Base-by-base conservation (phyloP, 257 asterid genomes). In the Nicotiana tomentosiformis region DNA sequence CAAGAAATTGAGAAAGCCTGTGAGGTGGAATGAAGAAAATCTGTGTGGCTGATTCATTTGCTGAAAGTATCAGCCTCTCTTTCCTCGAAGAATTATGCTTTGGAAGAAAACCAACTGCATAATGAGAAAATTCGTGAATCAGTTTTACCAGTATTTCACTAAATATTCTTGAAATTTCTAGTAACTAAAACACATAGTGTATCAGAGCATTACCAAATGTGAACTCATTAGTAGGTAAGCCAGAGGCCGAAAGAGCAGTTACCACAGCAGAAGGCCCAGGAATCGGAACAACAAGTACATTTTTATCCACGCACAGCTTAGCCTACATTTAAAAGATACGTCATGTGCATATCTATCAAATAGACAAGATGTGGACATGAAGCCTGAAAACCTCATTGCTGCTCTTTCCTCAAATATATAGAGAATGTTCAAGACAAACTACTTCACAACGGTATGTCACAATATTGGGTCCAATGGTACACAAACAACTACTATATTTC, bases 251-350 rank as follows among this genome's bases (percentile, higher is more conserved):
- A 76, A 96, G 98, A 80, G 99, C 98, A 26, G 98, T 85, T 30
- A 96, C 86, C 82, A 89, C 82, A 87, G 99, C 98, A 87, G 98
- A 96, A 80, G 99, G 98, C 84, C 99, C 98, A 5, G 99, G 98
- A 74, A 96, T 65, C 12, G 98, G 99, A 88, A 92, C 81, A 55
- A 96, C 97, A n/a, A 87, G 91, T 86, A 96, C 90, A 81, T 86
- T 87, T 81, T 90, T 89, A 35, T 84, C 90, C 33, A 88, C 90
- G 35, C 98, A 96, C 86, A 92, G 85, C 87, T 88, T 94, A 78
- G 96, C 98, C 99, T 94, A 85, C 83, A 86, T 69, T 76, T 72
- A 70, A 80, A 89, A 84, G 64, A 56, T 43, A 76, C 15, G 16
- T 62, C 66, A 81, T 20, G 0, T 33, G 78, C 66, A 66, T 81